These are phyloP conservation scores for Globisporangium nagaii DNA, from an alignment of 352 stramenopile genomes.

Conservation along the genomic window DNA sequence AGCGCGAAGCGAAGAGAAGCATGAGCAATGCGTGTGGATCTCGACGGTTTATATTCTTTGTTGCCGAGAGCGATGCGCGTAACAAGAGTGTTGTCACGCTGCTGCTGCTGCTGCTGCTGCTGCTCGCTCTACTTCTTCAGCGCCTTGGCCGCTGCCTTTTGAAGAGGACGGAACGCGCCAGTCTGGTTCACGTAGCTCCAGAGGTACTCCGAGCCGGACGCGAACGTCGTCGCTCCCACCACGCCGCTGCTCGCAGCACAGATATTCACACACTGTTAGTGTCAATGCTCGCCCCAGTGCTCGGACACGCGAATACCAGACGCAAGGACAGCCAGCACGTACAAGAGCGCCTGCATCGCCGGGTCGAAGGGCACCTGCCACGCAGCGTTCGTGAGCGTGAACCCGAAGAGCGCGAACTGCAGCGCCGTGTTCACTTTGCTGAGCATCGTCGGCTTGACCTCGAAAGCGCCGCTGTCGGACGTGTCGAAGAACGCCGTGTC, in stretches of 20 bases:
- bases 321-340: slow-evolving; percentile 12
- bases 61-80: no score
- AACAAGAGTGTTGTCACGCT: no score
- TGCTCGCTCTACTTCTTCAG: slow-evolving; percentile 12
- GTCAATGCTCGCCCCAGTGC: background rate
- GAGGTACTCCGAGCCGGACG: slow-evolving; percentile 73
- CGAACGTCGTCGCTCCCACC: slow-evolving; percentile 66
- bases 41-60: no score
- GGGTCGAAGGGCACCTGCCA: slow-evolving; percentile 59
- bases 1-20: no score
- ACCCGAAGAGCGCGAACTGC: slow-evolving; percentile 68
- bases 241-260: slow-evolving; percentile 40
- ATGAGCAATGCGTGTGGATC: no score
- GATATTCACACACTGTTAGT: background rate
- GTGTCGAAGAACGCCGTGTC: slow-evolving; percentile 78
- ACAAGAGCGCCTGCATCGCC: slow-evolving; percentile 64
- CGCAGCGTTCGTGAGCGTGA: slow-evolving; percentile 66
- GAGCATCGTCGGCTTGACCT: slow-evolving; percentile 62
- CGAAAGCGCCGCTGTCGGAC: slow-evolving; percentile 58
- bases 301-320: background rate
- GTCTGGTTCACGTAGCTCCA: slow-evolving; percentile 72
- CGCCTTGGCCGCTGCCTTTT: slow-evolving; percentile 16
- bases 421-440: slow-evolving; percentile 83
- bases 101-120: no score
- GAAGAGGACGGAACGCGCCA: slow-evolving; percentile 53